These are phyloP conservation scores for Sporobolomyces pararoseus DNA, from an alignment of 768 basidiomycete genomes.

Conservation along the genomic window DNA sequence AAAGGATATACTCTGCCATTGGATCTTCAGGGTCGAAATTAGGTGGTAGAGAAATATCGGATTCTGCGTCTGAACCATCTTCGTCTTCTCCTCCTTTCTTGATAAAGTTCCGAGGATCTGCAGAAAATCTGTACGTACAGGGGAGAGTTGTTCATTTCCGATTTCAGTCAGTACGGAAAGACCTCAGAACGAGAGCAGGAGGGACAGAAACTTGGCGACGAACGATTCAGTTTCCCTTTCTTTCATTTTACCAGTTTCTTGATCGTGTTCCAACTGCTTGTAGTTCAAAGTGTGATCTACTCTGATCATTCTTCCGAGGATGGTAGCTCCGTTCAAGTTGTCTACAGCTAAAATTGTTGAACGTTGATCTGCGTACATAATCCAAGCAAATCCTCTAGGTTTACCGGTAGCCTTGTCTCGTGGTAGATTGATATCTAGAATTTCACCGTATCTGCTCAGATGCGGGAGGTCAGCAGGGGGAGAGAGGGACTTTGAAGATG, in stretches of 20 bases:
- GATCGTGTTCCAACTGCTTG: slow-evolving; percentile 73
- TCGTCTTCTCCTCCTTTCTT: slow-evolving; percentile 46
- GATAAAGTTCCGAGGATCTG: slow-evolving; percentile 35
- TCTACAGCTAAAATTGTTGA: slow-evolving; percentile 95
- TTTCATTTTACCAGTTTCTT: slow-evolving; percentile 75
- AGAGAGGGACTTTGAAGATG: background rate
- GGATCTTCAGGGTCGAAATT: slow-evolving; percentile 90
- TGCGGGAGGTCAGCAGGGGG: slow-evolving; percentile 11
- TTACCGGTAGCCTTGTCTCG: slow-evolving; percentile 91
- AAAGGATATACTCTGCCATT: slow-evolving; percentile 86
- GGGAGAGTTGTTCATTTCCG: background rate
- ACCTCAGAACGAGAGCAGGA: slow-evolving; percentile 3
- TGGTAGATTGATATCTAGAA: slow-evolving; percentile 90
- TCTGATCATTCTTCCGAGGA: slow-evolving; percentile 77
- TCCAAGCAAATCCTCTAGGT: slow-evolving; percentile 83
- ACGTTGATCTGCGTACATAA: slow-evolving; percentile 98
- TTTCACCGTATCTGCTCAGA: slow-evolving; percentile 80
- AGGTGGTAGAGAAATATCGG: slow-evolving; percentile 65
- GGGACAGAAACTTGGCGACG: slow-evolving; percentile 61
- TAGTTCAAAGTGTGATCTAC: slow-evolving; percentile 86
- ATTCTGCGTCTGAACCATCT: slow-evolving; percentile 55
- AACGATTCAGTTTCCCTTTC: slow-evolving; percentile 80
- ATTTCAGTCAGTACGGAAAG: background rate
- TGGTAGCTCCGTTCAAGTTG: slow-evolving; percentile 91
- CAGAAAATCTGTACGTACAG: slow-evolving; percentile 14